Conservation (phyloP, 805 yeast species). For the Teunomyces aglyptinius region DNA sequence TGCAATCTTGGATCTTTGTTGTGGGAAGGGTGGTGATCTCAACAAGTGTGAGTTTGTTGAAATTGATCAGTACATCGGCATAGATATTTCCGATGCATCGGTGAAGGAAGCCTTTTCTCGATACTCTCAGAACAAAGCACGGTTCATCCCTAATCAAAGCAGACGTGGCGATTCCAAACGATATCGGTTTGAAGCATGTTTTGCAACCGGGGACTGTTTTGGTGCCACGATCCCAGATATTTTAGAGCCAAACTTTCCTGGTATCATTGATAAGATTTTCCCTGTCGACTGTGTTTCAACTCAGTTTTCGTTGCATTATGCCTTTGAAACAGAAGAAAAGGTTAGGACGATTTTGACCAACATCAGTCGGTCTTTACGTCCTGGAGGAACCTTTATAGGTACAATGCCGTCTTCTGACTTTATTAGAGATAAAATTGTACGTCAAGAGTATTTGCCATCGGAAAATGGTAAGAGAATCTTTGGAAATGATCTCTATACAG, state of each 20-base stretch:
- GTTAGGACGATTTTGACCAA: slow-evolving; percentile 72
- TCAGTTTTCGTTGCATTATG: slow-evolving; percentile 94
- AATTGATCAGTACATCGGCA: slow-evolving; percentile 77
- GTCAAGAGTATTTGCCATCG: slow-evolving; percentile 41
- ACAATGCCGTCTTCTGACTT: slow-evolving; percentile 92
- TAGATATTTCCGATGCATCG: slow-evolving; percentile 89
- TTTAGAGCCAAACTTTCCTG: slow-evolving; percentile 59
- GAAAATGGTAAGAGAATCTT: slow-evolving; percentile 48
- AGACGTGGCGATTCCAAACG: slow-evolving; percentile 38
- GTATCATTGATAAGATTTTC: slow-evolving; percentile 57
- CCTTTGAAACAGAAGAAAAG: slow-evolving; percentile 81
- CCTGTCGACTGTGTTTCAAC: slow-evolving; percentile 87
- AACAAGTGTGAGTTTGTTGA: slow-evolving; percentile 80
- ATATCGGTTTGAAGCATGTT: slow-evolving; percentile 71
- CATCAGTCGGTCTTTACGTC: slow-evolving; percentile 67
- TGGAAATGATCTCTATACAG: slow-evolving; percentile 84
- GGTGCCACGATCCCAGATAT: slow-evolving; percentile 65
- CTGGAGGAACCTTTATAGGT: slow-evolving; percentile 89
- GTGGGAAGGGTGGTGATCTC: slow-evolving; percentile 98
- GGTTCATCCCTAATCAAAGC: slow-evolving; percentile 28
- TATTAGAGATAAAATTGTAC: slow-evolving; percentile 60
- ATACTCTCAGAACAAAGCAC: slow-evolving; percentile 52
- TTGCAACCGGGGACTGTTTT: slow-evolving; percentile 92
- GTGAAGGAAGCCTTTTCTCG: slow-evolving; percentile 81
- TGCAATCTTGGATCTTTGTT: slow-evolving; percentile 79